These are phyloP conservation scores for Debaryomyces sp. DNA, from an alignment of 1,139 yeast genomes.

Conservation along the genomic window DNA sequence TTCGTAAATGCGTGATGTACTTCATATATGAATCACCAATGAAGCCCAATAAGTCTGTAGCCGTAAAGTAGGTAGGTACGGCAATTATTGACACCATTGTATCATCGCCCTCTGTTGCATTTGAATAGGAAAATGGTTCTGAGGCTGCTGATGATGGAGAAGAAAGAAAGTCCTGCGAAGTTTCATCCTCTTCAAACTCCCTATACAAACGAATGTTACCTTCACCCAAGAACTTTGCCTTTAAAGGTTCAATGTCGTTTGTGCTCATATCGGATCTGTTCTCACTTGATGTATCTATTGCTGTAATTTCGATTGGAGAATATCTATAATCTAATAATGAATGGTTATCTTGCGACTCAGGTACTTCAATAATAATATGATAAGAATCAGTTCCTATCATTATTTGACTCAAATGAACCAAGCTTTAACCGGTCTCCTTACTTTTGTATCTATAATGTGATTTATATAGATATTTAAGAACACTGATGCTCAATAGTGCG, in stretches of 20 bases:
- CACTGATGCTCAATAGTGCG: slow-evolving; percentile 4
- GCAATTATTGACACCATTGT: slow-evolving; percentile 79
- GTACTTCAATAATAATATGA: slow-evolving; percentile 37
- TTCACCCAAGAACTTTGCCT: slow-evolving; percentile 63
- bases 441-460: background rate
- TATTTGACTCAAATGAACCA: slow-evolving; percentile 1
- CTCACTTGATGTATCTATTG: slow-evolving; percentile 24
- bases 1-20: slow-evolving; percentile 71
- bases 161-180: slow-evolving; percentile 8
- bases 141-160: background rate
- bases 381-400: slow-evolving; percentile 52
- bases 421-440: background rate
- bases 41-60: slow-evolving; percentile 80
- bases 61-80: slow-evolving; percentile 85
- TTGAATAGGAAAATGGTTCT: background rate
- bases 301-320: slow-evolving; percentile 33
- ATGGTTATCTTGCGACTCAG: slow-evolving; percentile 10
- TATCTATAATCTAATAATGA: slow-evolving; percentile 32
- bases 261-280: slow-evolving; percentile 15
- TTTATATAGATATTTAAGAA: background rate
- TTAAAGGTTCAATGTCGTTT: slow-evolving; percentile 47
- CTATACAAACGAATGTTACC: slow-evolving; percentile 75
- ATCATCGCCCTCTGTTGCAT: slow-evolving; percentile 47
- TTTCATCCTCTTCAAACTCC: slow-evolving; percentile 39
- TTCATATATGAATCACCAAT: slow-evolving; percentile 64